A percentile compares a stretch with the other conserved stretches of the same genome.
Evolutionary conservation across 768 basidiomycete species (phyloP).

Genomic region (Lentinula lateritia): DNA sequence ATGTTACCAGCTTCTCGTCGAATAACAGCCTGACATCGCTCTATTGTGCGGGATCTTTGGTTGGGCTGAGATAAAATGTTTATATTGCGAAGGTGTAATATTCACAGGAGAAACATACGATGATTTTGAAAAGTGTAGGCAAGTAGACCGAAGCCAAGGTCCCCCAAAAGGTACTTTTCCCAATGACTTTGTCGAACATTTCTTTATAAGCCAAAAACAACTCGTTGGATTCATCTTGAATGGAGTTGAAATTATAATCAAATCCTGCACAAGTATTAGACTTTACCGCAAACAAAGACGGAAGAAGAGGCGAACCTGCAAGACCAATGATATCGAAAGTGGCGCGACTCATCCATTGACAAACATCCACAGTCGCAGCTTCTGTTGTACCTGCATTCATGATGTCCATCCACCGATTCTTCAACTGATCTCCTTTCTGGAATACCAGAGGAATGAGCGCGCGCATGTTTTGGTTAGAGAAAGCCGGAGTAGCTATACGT

Average conservation of each 20-base stretch:
- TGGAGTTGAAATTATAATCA: constrained; percentile 81
- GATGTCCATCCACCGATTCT: constrained; percentile 54
- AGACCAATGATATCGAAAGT: constrained; percentile 90
- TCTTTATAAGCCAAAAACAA: constrained; percentile 78
- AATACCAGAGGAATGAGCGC: constrained; percentile 70
- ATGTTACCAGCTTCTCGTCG: constrained; percentile 66
- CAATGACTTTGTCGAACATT: constrained; percentile 74
- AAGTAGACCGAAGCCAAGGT: constrained; percentile 50
- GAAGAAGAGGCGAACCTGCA: constrained; percentile 48
- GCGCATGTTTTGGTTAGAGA: constrained; percentile 74
- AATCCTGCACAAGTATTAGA: constrained; percentile 47
- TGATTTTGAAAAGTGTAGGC: constrained; percentile 47
- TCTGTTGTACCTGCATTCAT: constrained; percentile 27
- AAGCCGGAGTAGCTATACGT: constrained; percentile 70
- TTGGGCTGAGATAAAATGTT: constrained; percentile 42
- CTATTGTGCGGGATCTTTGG: constrained; percentile 39
- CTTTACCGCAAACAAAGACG: neutral
- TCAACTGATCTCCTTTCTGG: constrained; percentile 57
- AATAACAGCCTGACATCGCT: constrained; percentile 57
- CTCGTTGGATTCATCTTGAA: constrained; percentile 73
- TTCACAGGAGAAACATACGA: constrained; percentile 37
- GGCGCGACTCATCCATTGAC: constrained; percentile 74
- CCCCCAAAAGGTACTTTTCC: constrained; percentile 42
- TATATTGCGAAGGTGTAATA: neutral
- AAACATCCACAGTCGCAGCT: constrained; percentile 55